These are phyloP conservation scores for Adansonia grandidieri DNA, from an alignment of 441 rosid genomes.

Conservation along the genomic window DNA sequence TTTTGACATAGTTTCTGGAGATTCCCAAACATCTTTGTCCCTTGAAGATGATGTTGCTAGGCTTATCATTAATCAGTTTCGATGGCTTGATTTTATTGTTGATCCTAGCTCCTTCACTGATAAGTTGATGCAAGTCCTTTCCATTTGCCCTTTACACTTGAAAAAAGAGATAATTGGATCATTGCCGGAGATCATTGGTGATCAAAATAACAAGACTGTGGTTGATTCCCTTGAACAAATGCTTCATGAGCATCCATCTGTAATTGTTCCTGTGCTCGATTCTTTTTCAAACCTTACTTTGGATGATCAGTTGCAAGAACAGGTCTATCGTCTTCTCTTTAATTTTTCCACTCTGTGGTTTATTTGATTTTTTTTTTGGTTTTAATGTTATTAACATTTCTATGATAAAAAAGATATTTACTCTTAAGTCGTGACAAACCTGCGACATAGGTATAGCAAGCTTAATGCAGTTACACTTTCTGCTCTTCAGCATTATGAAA, in stretches of 20 bases:
- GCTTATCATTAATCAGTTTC: conserved; percentile 70
- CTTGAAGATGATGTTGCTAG: conserved; percentile 73
- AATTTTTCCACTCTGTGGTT: background rate
- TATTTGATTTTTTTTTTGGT: background rate
- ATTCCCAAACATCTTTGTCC: conserved; percentile 35
- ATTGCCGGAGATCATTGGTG: conserved; percentile 85
- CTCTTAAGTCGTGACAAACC: background rate
- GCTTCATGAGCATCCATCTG: conserved; percentile 77
- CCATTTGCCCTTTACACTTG: conserved; percentile 63
- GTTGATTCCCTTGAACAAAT: conserved; percentile 70
- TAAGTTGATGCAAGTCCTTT: conserved; percentile 73
- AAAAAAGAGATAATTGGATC: conserved; percentile 90
- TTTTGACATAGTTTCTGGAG: conserved; percentile 46
- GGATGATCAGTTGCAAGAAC: conserved; percentile 75
- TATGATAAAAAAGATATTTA: background rate
- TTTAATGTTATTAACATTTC: conserved; percentile 5
- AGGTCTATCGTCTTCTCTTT: conserved; percentile 43
- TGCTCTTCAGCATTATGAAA: background rate
- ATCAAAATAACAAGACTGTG: conserved; percentile 55
- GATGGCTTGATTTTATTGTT: conserved; percentile 81
- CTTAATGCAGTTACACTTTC: background rate
- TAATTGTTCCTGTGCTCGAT: conserved; percentile 75
- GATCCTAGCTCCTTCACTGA: conserved; percentile 58
- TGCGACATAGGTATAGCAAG: background rate
- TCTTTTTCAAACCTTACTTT: conserved; percentile 74